Evolutionary conservation across 805 yeast genomes (phyloP).

Genomic region (Myxozyma neotropica): DNA sequence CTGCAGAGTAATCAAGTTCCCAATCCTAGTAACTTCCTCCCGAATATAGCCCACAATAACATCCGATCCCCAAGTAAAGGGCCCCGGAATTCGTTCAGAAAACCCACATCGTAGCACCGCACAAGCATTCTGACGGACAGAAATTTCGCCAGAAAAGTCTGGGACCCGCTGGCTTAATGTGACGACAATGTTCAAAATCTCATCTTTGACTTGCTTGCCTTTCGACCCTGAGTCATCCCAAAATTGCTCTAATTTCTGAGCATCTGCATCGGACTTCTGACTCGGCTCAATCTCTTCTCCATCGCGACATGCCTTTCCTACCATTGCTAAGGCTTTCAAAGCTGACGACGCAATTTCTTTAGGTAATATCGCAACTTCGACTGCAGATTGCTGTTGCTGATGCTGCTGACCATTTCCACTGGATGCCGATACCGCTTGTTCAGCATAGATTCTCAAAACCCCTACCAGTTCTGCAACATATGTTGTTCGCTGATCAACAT

Average conservation of each 20-base stretch:
- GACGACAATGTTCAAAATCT: conserved; percentile 48
- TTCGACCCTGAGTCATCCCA: conserved; percentile 50
- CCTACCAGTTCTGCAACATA: conserved; percentile 19
- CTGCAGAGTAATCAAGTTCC: conserved; percentile 9
- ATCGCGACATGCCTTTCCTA: conserved; percentile 68
- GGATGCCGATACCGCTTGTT: conserved; percentile 10
- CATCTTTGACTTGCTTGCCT: conserved; percentile 54
- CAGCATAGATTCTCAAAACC: conserved; percentile 11
- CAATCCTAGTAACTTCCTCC: conserved; percentile 13
- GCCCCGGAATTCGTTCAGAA: conserved; percentile 63
- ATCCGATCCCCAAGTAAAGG: conserved; percentile 57
- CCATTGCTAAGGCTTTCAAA: conserved; percentile 63
- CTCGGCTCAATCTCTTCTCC: conserved; percentile 56
- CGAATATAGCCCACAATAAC: conserved; percentile 44
- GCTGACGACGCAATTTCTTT: conserved; percentile 53
- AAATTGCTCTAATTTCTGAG: conserved; percentile 9
- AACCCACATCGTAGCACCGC: conserved; percentile 65
- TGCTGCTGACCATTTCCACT: neutral
- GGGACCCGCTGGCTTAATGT: conserved; percentile 48
- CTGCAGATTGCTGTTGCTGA: neutral
- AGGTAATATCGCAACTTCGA: neutral
- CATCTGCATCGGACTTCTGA: conserved; percentile 21
- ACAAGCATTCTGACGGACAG: conserved; percentile 63
- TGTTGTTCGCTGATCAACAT: conserved; percentile 2
- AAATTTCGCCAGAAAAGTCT: conserved; percentile 37